Evolutionary conservation across 75 land plant genomes (phyloP), one percentile per base, ranked within the genome.

Genomic region (Sequoiadendron giganteum): DNA sequence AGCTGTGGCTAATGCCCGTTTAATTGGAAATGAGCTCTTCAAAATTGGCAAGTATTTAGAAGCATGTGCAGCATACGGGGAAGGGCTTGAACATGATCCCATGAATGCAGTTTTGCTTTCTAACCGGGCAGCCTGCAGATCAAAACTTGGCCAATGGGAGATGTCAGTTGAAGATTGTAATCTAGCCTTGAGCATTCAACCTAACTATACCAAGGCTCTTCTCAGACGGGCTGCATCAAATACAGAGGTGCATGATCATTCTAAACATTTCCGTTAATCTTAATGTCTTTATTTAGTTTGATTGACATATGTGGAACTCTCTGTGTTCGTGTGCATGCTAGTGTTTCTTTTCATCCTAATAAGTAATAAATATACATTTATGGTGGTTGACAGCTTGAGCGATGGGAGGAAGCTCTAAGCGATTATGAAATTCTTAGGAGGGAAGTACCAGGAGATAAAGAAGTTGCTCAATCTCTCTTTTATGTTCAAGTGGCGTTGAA

Each of bases 61-160:
- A 86, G 98, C 99, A 11, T 92, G 94, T 83, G 85, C 89, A 45
- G 99, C 97, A 39, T 98, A 98, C 88, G 94, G 94, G 13, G 99
- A 98, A 87, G 99, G 99, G 14, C 93, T 98, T 38, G 93, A 91
- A 56, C 87, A 86, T 86, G 96, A 98, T 90, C 93, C 93, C 70
- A 89, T 85, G 34, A 98, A 95, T 88, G 87, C 97, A 42, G 92
- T 98, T 89, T 93, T 98, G 55, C 90, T 92, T 77, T 97, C 97
- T 90, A 98, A 98, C 85, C 92, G 99, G 87, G 99, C 99, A 21
- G 96, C 96, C 82, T 97, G 99, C 90, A 91, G 95, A 86, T 93
- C 89, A 38, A 97, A 95, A 90, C 92, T 95, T 88, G 95, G 95
- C 10, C 91, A 92, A 34, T 98, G 93, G 95, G 99, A 98, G 83